Base-by-base conservation (phyloP, 331 rosid species). In the Rosa hybrid region DNA sequence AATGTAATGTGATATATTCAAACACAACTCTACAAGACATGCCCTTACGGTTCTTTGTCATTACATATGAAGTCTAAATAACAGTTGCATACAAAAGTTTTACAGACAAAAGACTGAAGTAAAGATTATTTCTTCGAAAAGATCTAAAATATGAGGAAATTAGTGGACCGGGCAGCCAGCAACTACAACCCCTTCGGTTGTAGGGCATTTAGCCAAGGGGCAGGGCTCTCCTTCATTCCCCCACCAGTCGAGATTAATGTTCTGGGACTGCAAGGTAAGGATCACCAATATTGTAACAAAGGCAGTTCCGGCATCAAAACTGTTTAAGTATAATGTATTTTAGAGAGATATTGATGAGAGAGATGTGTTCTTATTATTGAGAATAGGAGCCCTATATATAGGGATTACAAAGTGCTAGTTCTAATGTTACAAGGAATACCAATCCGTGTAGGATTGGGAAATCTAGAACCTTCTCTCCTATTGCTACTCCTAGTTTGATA, bases 231-330 rank as follows among this genome's bases (percentile, higher is more conserved):
- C 78, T 9, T 73, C 45, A 81, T 89, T 92, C 30, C 97, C 97
- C 98, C 94, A 94, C 94, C 98, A 94, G 6, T 20, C 12, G 62
- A 87, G 62, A 13, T 12, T 20, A 42, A 91, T 82, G 76, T 71
- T 57, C 16, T 20, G 83, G 12, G 87, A 71, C 42, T 88, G 90
- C 79, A 94, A 54, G 7, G 84, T 20, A 62, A 92, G 81, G 84
- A 92, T 92, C 63, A 90, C n/a, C 44, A 92, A 63, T 81, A 94
- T 81, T 20, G 96, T 79, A 90, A 89, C 86, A 74, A 94, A 92
- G 42, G 98, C 94, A 13, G 96, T 92, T 84, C 97, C 98, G 1
- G 97, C 97, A 75, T 92, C 97, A 41, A 94, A 88, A 20, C n/a
- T n/a, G n/a, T n/a, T n/a, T n/a, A n/a, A n/a, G n/a, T n/a, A n/a